Evolutionary conservation across 306 rosid genomes (phyloP), one percentile per base, ranked within the genome.

Genomic region (Quercus ilex): DNA sequence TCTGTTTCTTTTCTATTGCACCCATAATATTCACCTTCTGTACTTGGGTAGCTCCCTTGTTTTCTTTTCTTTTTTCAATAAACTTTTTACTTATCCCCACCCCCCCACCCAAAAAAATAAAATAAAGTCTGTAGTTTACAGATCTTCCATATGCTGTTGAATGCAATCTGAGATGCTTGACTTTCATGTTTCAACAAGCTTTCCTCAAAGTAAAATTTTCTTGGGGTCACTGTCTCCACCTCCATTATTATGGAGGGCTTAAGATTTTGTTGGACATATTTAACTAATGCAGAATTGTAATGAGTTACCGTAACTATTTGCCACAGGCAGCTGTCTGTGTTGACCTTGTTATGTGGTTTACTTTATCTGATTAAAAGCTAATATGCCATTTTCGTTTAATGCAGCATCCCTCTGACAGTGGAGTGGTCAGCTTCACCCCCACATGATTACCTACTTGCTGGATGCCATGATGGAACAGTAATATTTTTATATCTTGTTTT

Each of bases 391-490:
- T 4, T 52, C 69, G 85, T 84, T 78, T 83, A 56, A 78, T 74
- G 76, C 91, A 94, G 99, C 88, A 92, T 92, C 85, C 98, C 96
- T 55, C 80, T 95, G 82, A 90, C 98, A 58, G 83, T 95, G 84
- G 99, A 95, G 82, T 95, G 99, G 99, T 95, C 99, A 6, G 71
- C 86, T 77, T 84, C 87, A 14, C 85, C 94, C 60, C 92, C 97
- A 74, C 89, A 95, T 79, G 94, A 95, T 74, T 90, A 81, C 83
- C 74, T 95, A 73, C 86, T 93, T 60, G 98, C 90, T 63, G 98
- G 99, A 79, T 95, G 99, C 89, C 94, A 93, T 75, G 99, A 95
- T 87, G 99, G 98, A 84, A 95, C 93, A 81, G 99, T 95, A 91
- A 76, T 56, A 60, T 73, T 74, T 77, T 63, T 56, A 52, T 74